A percentile compares a stretch with the other conserved stretches of the same genome.
phyloP scores from a whole-genome alignment of 306 rosid species.

The Sechiopsis laciniata region DNA sequence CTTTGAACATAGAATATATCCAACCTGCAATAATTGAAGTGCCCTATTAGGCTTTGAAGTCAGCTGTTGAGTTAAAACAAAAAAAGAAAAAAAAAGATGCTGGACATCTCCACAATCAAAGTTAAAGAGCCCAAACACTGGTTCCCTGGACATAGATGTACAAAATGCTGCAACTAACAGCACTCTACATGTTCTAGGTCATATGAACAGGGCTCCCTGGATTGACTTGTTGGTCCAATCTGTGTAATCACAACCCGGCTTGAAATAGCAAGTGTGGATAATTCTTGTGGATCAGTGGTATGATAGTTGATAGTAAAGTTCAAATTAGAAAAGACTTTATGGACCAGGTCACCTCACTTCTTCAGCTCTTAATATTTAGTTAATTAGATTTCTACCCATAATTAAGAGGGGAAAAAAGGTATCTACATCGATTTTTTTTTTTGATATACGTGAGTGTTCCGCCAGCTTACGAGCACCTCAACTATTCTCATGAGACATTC shows the following conservation, averaged over 20 bases:
- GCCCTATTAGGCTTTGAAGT: background rate
- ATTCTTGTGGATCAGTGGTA: background rate
- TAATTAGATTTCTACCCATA: background rate
- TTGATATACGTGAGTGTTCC: too few relatives aligned
- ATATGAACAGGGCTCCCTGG: background rate
- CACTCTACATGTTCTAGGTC: background rate
- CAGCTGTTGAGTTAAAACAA: background rate
- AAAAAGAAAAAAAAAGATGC: background rate
- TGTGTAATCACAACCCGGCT: background rate
- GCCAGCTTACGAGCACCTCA: too few relatives aligned
- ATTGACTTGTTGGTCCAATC: background rate
- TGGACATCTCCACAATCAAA: background rate
- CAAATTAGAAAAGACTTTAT: background rate
- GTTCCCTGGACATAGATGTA: background rate
- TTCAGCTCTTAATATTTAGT: background rate
- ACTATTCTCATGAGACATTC: too few relatives aligned
- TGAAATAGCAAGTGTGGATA: background rate
- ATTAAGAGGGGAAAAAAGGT: background rate
- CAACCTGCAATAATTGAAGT: constrained; percentile 37
- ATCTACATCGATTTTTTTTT: background rate
- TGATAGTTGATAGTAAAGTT: background rate
- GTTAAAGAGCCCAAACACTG: background rate
- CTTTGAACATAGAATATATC: constrained; percentile 60
- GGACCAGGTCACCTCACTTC: background rate
- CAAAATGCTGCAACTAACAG: constrained; percentile 7